Evolutionary conservation across 306 rosid species (phyloP).

Genomic region (Fagus crenata): DNA sequence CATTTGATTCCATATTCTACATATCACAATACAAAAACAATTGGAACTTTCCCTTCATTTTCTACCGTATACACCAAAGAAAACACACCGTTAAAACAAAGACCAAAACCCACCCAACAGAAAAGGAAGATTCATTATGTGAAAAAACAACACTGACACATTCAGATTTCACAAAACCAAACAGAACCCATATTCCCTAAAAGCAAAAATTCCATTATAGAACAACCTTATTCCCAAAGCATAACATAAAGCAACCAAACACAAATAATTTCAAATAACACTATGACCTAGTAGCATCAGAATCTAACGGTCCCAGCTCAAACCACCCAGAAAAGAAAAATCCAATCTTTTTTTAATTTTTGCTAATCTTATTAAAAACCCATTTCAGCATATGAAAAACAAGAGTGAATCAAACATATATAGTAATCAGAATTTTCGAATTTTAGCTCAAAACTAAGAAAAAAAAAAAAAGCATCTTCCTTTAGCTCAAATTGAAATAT

Average conservation of each 20-base stretch:
- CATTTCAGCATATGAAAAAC: conserved; percentile 24
- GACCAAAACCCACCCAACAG: conserved; percentile 49
- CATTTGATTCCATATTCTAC: conserved; percentile 65
- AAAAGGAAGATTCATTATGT: conserved; percentile 56
- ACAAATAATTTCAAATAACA: conserved; percentile 48
- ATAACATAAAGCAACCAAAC: conserved; percentile 61
- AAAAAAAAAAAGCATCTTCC: conserved; percentile 46
- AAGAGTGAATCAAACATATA: conserved; percentile 37
- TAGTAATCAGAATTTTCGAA: conserved; percentile 39
- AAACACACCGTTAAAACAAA: conserved; percentile 48
- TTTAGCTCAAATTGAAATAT: conserved; percentile 40
- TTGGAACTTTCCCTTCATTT: too few species aligned
- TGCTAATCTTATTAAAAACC: conserved; percentile 23
- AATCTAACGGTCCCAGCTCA: conserved; percentile 66
- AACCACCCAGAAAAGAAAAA: conserved; percentile 30
- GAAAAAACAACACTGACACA: conserved; percentile 69
- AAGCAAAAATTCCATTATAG: conserved; percentile 27
- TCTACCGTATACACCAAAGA: conserved; percentile 32
- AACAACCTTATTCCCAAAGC: conserved; percentile 37
- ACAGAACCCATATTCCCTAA: conserved; percentile 47
- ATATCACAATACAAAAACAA: conserved; percentile 30
- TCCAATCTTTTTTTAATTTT: too few species aligned
- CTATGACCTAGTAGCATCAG: conserved; percentile 75
- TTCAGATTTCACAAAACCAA: conserved; percentile 30
- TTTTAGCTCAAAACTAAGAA: conserved; percentile 21